A percentile compares a stretch with the other conserved stretches of the same genome.
Conservation (phyloP, 345 rosid species). For the Eutrema heterophyllum region DNA sequence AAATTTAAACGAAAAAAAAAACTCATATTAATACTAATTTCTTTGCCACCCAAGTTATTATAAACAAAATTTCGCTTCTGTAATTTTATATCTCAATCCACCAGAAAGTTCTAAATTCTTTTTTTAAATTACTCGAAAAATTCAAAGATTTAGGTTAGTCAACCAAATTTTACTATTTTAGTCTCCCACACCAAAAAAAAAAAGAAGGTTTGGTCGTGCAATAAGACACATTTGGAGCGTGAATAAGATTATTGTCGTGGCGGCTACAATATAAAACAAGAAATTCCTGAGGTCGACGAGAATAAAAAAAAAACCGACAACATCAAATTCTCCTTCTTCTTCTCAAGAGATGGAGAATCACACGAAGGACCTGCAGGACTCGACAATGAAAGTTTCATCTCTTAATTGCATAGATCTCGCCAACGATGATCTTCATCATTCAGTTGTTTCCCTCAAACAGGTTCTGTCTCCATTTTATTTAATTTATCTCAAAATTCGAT, state of each 20-base stretch:
- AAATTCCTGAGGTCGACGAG: not conserved
- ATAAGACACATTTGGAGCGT: too few relatives aligned
- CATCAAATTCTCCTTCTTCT: not conserved
- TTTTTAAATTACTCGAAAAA: too few relatives aligned
- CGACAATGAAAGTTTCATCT: constrained; percentile 27
- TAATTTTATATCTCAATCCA: too few relatives aligned
- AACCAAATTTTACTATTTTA: too few relatives aligned
- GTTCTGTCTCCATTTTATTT: not conserved
- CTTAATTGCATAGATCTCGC: constrained; percentile 32
- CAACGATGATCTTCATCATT: constrained; percentile 20
- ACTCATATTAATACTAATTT: too few relatives aligned
- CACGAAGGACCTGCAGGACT: not conserved
- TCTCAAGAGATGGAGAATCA: constrained; percentile 14
- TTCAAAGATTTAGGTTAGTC: too few relatives aligned
- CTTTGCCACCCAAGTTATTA: too few relatives aligned
- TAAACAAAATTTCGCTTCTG: too few relatives aligned
- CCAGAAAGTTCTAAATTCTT: too few relatives aligned
- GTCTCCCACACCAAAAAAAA: too few relatives aligned
- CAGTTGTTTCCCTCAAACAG: constrained; percentile 29
- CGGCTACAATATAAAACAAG: not conserved
- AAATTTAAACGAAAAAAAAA: too few relatives aligned
- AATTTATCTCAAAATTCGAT: not conserved
- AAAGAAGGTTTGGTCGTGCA: too few relatives aligned
- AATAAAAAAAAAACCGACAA: not conserved
- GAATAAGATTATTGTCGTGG: not conserved